Conservation (phyloP, 208 protist genomes). For the Leishmania guyanensis region DNA sequence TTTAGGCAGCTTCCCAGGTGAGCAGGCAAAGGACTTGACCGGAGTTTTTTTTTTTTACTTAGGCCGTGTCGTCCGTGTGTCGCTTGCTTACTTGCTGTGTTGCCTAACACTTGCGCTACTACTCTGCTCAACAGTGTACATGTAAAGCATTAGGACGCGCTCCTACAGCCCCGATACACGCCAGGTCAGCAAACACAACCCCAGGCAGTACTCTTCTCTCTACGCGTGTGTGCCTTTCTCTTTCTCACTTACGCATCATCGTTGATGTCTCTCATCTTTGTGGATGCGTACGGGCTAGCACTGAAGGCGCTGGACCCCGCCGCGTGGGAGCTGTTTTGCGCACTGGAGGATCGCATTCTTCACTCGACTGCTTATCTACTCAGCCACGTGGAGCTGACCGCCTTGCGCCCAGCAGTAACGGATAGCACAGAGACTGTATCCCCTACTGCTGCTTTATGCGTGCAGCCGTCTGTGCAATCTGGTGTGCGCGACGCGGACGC, state of each 20-base stretch:
- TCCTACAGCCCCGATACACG: neutral
- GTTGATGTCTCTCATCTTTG: neutral
- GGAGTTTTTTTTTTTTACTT: neutral
- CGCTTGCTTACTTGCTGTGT: neutral
- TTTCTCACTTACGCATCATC: neutral
- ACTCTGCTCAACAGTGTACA: neutral
- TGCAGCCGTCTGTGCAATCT: neutral
- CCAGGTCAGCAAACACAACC: neutral
- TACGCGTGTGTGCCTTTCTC: neutral
- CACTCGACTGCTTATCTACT: conserved; percentile 4
- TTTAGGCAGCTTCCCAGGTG: neutral
- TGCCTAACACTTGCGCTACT: neutral
- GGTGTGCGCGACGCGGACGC: neutral
- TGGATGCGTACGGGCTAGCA: conserved; percentile 4
- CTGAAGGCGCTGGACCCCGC: conserved; percentile 8
- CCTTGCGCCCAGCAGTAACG: conserved; percentile 1
- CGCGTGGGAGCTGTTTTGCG: neutral
- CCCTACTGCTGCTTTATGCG: neutral
- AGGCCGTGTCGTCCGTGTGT: neutral
- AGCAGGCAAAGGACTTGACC: neutral
- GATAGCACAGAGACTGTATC: neutral
- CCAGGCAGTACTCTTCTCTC: neutral
- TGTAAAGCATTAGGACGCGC: neutral
- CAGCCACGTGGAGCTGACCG: neutral
- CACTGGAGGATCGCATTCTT: neutral